Base-by-base conservation (phyloP, 2,329 filamentous ascomycete species). In the Penicillium sp. region DNA sequence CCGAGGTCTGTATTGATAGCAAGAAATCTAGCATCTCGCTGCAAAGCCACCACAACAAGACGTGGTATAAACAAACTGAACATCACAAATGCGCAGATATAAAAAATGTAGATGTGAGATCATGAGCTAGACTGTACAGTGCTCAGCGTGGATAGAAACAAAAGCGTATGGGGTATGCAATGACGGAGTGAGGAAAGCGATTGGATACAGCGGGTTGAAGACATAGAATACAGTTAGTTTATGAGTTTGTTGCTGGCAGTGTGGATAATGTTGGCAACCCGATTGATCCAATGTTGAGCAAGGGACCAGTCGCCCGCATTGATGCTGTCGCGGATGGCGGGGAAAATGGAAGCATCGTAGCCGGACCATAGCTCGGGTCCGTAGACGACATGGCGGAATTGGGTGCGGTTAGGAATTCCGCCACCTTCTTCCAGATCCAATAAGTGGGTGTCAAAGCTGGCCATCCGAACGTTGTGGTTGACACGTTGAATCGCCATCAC, bases 331-430 rank as follows among this genome's bases (percentile, higher is more conserved):
- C 88, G 78, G 46, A 96, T 86, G n/a, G 84, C 85, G 0, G 91
- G 91, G 70, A 94, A 94, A 51, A 80, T 80, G 0, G 79, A 79
- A 46, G 79, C 78, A 26, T 85, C 79, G 55, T 84, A 79, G 29
- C 78, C 81, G 27, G 83, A 84, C 85, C 88, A 90, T 2, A 81
- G 74, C 61, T 88, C 81, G 0, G 93, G 93, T 1, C 87, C 91
- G 64, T 90, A 95, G 46, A 98, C 73, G 62, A 94, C 79, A 69
- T 96, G 93, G 68, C 94, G 95, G 77, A 89, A 98, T 70, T 97
- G 93, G 4, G 86, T 87, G 54, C 91, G 84, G 58, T 88, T 88
- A 31, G 87, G 87, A 4, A 95, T 79, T 86, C 89, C 89, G 53
- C 82, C 84, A 29, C 75, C 81, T 16, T 74, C 68, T 34, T 84